These are phyloP conservation scores for Monosporozyma unispora DNA, from an alignment of 805 yeast species.

Conservation along the genomic window DNA sequence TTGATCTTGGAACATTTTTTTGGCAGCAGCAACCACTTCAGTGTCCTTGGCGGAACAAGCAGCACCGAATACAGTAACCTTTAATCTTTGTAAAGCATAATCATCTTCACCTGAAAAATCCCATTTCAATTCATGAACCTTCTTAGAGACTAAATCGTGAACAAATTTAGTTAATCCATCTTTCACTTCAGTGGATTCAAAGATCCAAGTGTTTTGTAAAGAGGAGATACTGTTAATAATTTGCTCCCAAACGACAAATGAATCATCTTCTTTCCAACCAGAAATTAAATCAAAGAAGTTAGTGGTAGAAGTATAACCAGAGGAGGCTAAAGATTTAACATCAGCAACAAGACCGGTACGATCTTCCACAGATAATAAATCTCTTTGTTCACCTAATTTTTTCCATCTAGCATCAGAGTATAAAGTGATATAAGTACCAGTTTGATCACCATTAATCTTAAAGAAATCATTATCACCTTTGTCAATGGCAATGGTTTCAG, in stretches of 20 bases:
- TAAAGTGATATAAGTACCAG: slow-evolving; percentile 66
- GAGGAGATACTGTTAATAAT: slow-evolving; percentile 41
- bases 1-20: slow-evolving; percentile 43
- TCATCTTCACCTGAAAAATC: slow-evolving; percentile 44
- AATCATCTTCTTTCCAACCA: slow-evolving; percentile 50
- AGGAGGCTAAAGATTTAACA: slow-evolving; percentile 57
- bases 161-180: slow-evolving; percentile 44
- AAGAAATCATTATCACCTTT: slow-evolving; percentile 38
- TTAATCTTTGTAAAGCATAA: slow-evolving; percentile 55
- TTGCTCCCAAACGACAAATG: slow-evolving; percentile 60
- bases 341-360: slow-evolving; percentile 76
- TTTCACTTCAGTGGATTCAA: slow-evolving; percentile 39
- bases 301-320: slow-evolving; percentile 57
- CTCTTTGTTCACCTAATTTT: slow-evolving; percentile 49
- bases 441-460: slow-evolving; percentile 64
- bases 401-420: slow-evolving; percentile 61
- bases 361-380: slow-evolving; percentile 62
- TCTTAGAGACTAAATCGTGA: slow-evolving; percentile 45
- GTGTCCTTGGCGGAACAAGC: slow-evolving; percentile 47
- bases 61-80: slow-evolving; percentile 49
- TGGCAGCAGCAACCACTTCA: slow-evolving; percentile 38
- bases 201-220: slow-evolving; percentile 45
- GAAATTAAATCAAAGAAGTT: slow-evolving; percentile 50
- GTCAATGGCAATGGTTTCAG: slow-evolving; percentile 34
- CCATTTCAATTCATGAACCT: slow-evolving; percentile 55